Conservation (phyloP, 1,284 basidiomycete genomes). For the Apiotrichum siamense region DNA sequence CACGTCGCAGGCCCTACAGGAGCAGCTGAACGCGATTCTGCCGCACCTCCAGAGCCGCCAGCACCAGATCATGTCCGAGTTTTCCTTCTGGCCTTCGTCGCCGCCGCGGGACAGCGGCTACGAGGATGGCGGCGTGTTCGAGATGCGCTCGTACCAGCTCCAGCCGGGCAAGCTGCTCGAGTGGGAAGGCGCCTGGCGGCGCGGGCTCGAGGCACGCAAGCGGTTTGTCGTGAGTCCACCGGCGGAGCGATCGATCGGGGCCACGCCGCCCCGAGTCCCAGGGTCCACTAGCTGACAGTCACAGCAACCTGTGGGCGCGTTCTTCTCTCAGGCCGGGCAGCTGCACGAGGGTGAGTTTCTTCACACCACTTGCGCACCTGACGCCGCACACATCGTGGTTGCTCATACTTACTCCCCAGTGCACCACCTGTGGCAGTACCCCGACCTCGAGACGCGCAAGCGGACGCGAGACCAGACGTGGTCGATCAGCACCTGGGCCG, state of each 20-base stretch:
- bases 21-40: conserved; percentile 52
- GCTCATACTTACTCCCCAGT: conserved; percentile 46
- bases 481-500: conserved; percentile 87
- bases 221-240: conserved; percentile 58
- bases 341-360: conserved; percentile 57
- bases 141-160: conserved; percentile 70
- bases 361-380: neutral
- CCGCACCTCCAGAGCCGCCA: conserved; percentile 65
- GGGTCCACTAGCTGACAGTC: no score
- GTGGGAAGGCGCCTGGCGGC: conserved; percentile 88
- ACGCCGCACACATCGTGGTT: neutral
- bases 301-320: conserved; percentile 78
- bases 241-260: no score
- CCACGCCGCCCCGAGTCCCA: no score
- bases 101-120: conserved; percentile 61
- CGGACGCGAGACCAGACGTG: conserved; percentile 79
- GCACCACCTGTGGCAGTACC: conserved; percentile 91
- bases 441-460: conserved; percentile 74
- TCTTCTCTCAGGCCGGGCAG: conserved; percentile 87
- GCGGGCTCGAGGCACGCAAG: conserved; percentile 78
- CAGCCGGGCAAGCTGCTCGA: conserved; percentile 77
- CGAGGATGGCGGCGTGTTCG: conserved; percentile 75
- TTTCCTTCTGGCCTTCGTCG: conserved; percentile 84
- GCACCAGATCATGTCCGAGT: conserved; percentile 80
- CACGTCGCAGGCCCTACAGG: conserved; percentile 9